These are phyloP conservation scores for Westerdykella ornata DNA, from an alignment of 2,329 filamentous ascomycete genomes.

Conservation along the genomic window DNA sequence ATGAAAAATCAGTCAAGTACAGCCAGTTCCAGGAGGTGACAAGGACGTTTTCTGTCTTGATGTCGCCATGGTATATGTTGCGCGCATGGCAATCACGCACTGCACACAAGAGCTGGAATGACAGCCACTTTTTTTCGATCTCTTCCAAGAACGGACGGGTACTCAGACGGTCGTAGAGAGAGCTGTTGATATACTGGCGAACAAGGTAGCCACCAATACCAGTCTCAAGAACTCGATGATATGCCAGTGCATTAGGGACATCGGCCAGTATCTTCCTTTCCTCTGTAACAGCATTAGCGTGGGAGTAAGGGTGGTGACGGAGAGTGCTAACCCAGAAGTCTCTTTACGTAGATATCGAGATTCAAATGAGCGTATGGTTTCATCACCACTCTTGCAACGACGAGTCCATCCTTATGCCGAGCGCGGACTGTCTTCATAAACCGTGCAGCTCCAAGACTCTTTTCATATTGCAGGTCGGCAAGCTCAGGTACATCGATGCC, in stretches of 20 bases:
- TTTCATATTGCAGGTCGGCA: slow-evolving; percentile 84
- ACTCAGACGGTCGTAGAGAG: slow-evolving; percentile 92
- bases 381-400: slow-evolving; percentile 89
- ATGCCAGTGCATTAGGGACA: slow-evolving; percentile 84
- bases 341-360: slow-evolving; percentile 69
- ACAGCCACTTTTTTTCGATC: slow-evolving; percentile 98
- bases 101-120: slow-evolving; percentile 89
- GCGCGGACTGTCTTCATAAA: slow-evolving; percentile 97
- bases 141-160: slow-evolving; percentile 94
- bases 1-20: slow-evolving; percentile 95
- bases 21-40: slow-evolving; percentile 99
- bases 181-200: slow-evolving; percentile 92
- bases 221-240: slow-evolving; percentile 87
- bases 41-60: slow-evolving; percentile 94
- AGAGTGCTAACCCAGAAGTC: slow-evolving; percentile 60
- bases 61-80: slow-evolving; percentile 92
- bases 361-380: slow-evolving; percentile 83
- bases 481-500: slow-evolving; percentile 93
- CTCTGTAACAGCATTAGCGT: slow-evolving; percentile 44
- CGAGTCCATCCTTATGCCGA: slow-evolving; percentile 80
- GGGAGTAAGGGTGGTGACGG: slow-evolving; percentile 1
- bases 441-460: slow-evolving; percentile 79
- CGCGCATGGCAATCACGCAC: slow-evolving; percentile 84
- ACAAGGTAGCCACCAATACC: slow-evolving; percentile 87
- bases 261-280: slow-evolving; percentile 73